Conservation (phyloP, 1,284 basidiomycete species). For the Cryptococcus wingfieldii region DNA sequence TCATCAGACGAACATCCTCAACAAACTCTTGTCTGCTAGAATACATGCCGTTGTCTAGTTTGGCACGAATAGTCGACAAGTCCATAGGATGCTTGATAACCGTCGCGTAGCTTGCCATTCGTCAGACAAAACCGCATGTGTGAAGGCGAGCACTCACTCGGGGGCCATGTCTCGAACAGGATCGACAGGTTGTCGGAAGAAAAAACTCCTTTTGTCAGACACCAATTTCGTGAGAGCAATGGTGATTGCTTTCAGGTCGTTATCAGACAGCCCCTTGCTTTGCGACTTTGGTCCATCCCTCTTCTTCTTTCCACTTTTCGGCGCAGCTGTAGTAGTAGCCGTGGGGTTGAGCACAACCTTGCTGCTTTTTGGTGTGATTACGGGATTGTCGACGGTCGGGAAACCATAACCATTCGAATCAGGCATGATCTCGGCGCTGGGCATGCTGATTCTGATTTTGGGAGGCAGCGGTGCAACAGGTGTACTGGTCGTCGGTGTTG, state of each 20-base stretch:
- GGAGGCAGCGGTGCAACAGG: constrained; percentile 52
- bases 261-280: constrained; percentile 70
- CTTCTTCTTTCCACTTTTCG: constrained; percentile 33
- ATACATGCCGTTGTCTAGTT: constrained; percentile 78
- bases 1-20: constrained; percentile 82
- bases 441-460: constrained; percentile 39
- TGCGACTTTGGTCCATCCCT: constrained; percentile 64
- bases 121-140: background rate
- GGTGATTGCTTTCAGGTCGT: constrained; percentile 74
- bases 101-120: constrained; percentile 68
- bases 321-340: constrained; percentile 6
- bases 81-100: constrained; percentile 95
- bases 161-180: constrained; percentile 79
- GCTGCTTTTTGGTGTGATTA: constrained; percentile 46
- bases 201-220: constrained; percentile 25
- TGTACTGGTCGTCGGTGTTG: constrained; percentile 64
- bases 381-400: constrained; percentile 13
- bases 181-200: constrained; percentile 84
- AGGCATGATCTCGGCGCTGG: constrained; percentile 11
- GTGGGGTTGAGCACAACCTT: constrained; percentile 41
- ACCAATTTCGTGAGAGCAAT: constrained; percentile 74
- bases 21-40: constrained; percentile 77
- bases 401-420: constrained; percentile 25
- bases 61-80: constrained; percentile 79
- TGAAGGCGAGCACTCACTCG: constrained; percentile 55